Evolutionary conservation across 371 early-diverging fungal genomes (phyloP), one percentile per base, ranked within the genome.

Genomic region (Mucor lusitanicus): DNA sequence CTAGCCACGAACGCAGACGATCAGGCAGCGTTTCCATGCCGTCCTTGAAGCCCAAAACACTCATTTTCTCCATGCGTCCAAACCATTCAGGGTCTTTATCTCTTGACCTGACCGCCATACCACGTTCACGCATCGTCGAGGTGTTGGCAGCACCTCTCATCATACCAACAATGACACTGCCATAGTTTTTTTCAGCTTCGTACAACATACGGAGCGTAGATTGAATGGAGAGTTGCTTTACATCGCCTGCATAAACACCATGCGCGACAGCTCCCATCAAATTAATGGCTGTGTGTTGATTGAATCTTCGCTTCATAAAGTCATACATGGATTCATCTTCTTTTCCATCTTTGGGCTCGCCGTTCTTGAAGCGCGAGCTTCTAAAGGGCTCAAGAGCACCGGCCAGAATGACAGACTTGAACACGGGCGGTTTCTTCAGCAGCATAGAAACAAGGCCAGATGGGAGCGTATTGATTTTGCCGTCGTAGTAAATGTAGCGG

Each of bases 241-340:
- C 81, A 73, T 97, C 94, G 0, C 96, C 96, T 0, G 97, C 97
- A 79, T 96, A 97, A 50, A 97, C 94, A 0, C 98, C 98, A 68
- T 95, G 96, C 35, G 95, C 86, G 40, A 96, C 77, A 2, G 96
- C 95, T 25, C 95, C 94, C 27, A 96, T 86, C 62, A 98, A 54
- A 62, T 74, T 59, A 27, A 55, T 44, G 15, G 74, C 63, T 74
- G 63, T 68, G 79, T 62, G 25, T 84, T 86, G 37, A 28, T 91
- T 89, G 66, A 97, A 93, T 25, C 96, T 84, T 35, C 95, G 78
- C 13, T 80, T 68, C 21, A 95, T 78, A 82, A 96, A 95, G 40
- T 67, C 68, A 69, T 90, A 88, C 40, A 83, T 61, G 6, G 82
- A 76, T 33, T 82, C 82, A 59, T 82, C 82, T 12, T 73, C 76